A percentile compares a stretch with the other conserved stretches of the same genome.
These are phyloP conservation scores for Russula sp. DNA, from an alignment of 768 basidiomycete species.

Conservation along the genomic window DNA sequence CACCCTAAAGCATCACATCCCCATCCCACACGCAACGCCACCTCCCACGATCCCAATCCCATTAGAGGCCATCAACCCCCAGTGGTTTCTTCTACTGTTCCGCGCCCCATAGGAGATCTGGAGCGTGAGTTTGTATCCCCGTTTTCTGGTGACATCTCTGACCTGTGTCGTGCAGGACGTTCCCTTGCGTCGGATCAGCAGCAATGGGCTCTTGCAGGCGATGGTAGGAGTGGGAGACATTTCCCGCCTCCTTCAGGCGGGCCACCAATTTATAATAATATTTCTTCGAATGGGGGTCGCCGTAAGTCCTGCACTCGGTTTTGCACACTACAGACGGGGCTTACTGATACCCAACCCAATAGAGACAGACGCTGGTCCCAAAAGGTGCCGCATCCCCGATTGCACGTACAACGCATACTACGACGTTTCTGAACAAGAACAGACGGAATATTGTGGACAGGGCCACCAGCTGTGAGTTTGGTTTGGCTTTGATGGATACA, in stretches of 20 bases:
- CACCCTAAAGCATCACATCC: background rate
- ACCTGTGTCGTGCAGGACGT: background rate
- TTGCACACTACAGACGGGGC: background rate
- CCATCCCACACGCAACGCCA: background rate
- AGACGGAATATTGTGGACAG: slow-evolving; percentile 24
- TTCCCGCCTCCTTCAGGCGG: background rate
- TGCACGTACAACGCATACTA: slow-evolving; percentile 19
- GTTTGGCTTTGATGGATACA: background rate
- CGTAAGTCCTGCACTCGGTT: slow-evolving; percentile 1
- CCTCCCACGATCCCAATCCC: background rate
- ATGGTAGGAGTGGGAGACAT: background rate
- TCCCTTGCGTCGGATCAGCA: background rate
- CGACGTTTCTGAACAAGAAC: slow-evolving; percentile 18
- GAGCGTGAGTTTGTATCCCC: background rate
- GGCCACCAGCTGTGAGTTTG: slow-evolving; percentile 21
- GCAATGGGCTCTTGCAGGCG: background rate
- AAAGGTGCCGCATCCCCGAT: slow-evolving; percentile 9
- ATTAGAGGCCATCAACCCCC: background rate
- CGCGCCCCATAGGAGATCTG: background rate
- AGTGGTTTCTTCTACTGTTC: background rate
- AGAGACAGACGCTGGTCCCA: background rate
- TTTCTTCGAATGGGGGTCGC: background rate
- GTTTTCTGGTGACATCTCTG: background rate
- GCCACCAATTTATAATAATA: background rate
- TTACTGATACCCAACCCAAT: background rate